phyloP scores from a whole-genome alignment of 352 stramenopile species.

The Globisporangium alternatum region DNA sequence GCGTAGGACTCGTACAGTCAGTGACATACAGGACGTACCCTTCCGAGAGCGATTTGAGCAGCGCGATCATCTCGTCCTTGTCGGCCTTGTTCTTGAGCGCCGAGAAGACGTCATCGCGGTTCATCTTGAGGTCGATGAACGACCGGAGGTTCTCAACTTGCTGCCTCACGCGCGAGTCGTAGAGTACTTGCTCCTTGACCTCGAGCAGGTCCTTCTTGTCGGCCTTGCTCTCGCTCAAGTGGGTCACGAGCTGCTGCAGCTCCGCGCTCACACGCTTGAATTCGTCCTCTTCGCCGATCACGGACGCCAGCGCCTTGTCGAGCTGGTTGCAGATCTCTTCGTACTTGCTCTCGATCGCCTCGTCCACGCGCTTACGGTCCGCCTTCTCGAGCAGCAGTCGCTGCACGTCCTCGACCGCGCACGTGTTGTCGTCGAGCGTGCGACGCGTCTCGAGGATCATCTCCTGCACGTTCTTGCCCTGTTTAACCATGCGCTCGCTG shows the following conservation, averaged over 20 bases:
- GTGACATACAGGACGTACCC: constrained; percentile 13
- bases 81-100: constrained; percentile 83
- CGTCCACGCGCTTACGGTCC: constrained; percentile 79
- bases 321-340: constrained; percentile 92
- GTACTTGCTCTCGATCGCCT: constrained; percentile 90
- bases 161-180: constrained; percentile 81
- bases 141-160: constrained; percentile 83
- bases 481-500: constrained; percentile 78
- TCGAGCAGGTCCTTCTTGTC: constrained; percentile 85
- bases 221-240: constrained; percentile 77
- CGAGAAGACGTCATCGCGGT: constrained; percentile 80
- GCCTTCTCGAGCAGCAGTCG: constrained; percentile 74
- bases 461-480: constrained; percentile 78
- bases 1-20: background rate
- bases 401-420: constrained; percentile 81
- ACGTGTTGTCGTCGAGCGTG: constrained; percentile 83
- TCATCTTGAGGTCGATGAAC: constrained; percentile 90
- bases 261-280: constrained; percentile 85
- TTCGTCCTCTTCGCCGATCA: constrained; percentile 86
- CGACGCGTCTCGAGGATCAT: constrained; percentile 85
- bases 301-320: constrained; percentile 81
- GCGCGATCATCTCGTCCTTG: constrained; percentile 79
- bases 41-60: constrained; percentile 79
- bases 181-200: constrained; percentile 85
- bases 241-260: constrained; percentile 78